Evolutionary conservation across 495 filamentous ascomycete species (phyloP).

Genomic region (Pyrenula aspistea): DNA sequence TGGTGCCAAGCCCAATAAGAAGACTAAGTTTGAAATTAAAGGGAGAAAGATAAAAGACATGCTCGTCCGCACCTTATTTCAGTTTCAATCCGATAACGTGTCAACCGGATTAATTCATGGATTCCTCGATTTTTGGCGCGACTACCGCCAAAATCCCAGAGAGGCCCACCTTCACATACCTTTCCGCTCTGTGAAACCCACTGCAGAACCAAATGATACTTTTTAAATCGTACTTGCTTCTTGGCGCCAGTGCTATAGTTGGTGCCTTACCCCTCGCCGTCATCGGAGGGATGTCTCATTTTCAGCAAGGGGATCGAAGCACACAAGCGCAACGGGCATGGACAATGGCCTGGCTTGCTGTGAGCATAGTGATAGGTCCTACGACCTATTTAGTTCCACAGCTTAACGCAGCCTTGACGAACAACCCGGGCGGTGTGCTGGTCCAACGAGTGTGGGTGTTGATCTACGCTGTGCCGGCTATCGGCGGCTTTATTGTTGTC

Average conservation of each 20-base stretch:
- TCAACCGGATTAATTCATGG: no score
- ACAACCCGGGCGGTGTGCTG: not conserved
- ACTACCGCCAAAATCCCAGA: not conserved
- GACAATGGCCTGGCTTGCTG: constrained; percentile 24
- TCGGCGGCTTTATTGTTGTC: constrained; percentile 20
- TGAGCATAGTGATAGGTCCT: constrained; percentile 5
- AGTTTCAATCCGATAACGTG: no score
- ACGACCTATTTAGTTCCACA: not conserved
- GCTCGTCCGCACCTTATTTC: no score
- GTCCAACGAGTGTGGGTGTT: not conserved
- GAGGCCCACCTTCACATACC: not conserved
- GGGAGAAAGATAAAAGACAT: not conserved
- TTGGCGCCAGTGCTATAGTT: not conserved
- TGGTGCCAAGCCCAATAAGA: not conserved
- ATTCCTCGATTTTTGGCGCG: not conserved
- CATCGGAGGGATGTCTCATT: constrained; percentile 19
- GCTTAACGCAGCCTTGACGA: not conserved
- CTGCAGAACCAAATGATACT: not conserved
- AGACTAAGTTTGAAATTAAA: not conserved
- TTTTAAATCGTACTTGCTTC: not conserved
- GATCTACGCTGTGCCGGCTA: constrained; percentile 9
- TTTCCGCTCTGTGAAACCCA: not conserved
- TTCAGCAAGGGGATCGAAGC: constrained; percentile 9
- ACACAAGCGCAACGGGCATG: constrained; percentile 19
- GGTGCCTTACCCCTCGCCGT: constrained; percentile 16